phyloP scores from a whole-genome alignment of 2,329 filamentous ascomycete genomes.

The Apiospora phragmitis region DNA sequence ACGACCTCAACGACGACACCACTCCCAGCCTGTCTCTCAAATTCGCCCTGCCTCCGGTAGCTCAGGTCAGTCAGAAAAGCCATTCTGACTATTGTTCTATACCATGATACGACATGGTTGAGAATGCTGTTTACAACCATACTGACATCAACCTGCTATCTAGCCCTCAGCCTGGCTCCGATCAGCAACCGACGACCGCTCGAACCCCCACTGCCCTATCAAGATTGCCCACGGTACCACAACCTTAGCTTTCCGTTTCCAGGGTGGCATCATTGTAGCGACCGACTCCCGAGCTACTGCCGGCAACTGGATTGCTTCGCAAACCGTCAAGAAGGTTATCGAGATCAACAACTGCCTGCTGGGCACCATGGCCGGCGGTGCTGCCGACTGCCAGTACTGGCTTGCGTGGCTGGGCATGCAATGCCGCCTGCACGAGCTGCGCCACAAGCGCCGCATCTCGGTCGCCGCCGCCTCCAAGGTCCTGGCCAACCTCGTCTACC shows the following conservation, averaged over 20 bases:
- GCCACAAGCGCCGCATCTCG: slow-evolving; percentile 97
- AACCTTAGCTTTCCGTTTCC: slow-evolving; percentile 95
- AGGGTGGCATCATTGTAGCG: slow-evolving; percentile 96
- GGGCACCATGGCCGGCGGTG: slow-evolving; percentile 97
- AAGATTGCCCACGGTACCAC: slow-evolving; percentile 99
- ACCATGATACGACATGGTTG: background rate
- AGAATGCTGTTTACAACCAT: background rate
- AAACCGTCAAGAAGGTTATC: slow-evolving; percentile 99
- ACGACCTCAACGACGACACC: slow-evolving; percentile 70
- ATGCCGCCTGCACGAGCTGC: slow-evolving; percentile 97
- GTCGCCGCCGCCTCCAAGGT: slow-evolving; percentile 98
- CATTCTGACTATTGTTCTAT: slow-evolving; percentile 16
- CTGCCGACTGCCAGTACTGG: slow-evolving; percentile 99
- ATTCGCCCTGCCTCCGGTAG: slow-evolving; percentile 92
- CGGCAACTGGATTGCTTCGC: slow-evolving; percentile 98
- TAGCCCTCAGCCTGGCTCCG: slow-evolving; percentile 93
- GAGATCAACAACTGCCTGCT: slow-evolving; percentile 94
- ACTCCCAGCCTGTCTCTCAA: slow-evolving; percentile 81
- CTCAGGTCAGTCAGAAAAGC: slow-evolving; percentile 63
- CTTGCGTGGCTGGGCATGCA: slow-evolving; percentile 98
- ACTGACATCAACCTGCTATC: slow-evolving; percentile 14
- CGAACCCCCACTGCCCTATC: slow-evolving; percentile 96
- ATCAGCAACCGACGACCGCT: slow-evolving; percentile 93
- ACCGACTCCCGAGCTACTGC: slow-evolving; percentile 97
- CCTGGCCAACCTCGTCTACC: slow-evolving; percentile 96